Conservation (phyloP, 2,329 filamentous ascomycete species). For the Neofusicoccum kwambonambiense region DNA sequence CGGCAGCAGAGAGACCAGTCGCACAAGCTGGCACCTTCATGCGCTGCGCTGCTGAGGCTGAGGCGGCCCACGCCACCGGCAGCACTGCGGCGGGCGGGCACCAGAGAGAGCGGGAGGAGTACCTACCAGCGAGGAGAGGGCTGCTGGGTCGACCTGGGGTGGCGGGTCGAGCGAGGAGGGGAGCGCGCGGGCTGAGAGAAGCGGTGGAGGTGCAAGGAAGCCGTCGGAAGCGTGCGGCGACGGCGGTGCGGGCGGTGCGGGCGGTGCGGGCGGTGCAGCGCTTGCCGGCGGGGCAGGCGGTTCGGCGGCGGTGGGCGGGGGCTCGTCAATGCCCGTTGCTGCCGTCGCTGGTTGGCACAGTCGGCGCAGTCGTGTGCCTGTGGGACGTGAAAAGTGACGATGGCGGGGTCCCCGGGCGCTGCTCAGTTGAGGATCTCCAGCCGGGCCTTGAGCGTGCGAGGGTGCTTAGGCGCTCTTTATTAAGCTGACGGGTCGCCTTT, state of each 20-base stretch:
- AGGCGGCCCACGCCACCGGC: not conserved
- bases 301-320: not conserved
- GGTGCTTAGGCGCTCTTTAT: slow-evolving; percentile 16
- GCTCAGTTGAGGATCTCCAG: slow-evolving; percentile 16
- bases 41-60: slow-evolving; percentile 16
- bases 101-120: slow-evolving; percentile 16
- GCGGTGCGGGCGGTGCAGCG: slow-evolving; percentile 1
- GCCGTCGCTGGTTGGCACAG: not conserved
- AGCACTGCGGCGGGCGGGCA: slow-evolving; percentile 4
- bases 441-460: slow-evolving; percentile 6
- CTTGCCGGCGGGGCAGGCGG: not conserved
- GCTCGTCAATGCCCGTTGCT: slow-evolving; percentile 5
- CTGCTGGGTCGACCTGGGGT: not conserved
- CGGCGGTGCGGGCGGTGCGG: not conserved
- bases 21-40: slow-evolving; percentile 16
- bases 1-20: slow-evolving; percentile 6
- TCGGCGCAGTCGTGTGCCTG: not conserved
- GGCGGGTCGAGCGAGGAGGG: slow-evolving; percentile 20
- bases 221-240: slow-evolving; percentile 8
- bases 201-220: slow-evolving; percentile 27
- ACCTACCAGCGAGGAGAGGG: not conserved
- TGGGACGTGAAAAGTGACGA: slow-evolving; percentile 12
- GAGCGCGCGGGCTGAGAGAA: slow-evolving; percentile 26
- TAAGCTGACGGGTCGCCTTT: slow-evolving; percentile 13
- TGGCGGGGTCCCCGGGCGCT: slow-evolving; percentile 19